phyloP scores from a whole-genome alignment of 495 filamentous ascomycete genomes.

The Xylaria acuta region DNA sequence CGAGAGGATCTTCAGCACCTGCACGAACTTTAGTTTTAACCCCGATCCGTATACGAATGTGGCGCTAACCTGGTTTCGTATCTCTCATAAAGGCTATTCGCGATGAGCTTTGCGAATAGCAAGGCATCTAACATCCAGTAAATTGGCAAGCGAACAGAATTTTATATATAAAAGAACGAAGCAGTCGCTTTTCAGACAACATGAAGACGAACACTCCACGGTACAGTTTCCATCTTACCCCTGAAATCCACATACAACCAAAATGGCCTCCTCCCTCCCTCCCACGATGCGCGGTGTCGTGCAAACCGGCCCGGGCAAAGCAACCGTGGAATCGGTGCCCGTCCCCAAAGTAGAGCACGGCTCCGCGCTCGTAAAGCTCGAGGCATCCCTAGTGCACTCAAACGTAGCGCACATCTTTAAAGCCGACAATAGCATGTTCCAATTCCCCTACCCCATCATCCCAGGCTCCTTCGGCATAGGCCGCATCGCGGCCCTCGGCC shows the following conservation, averaged over 20 bases:
- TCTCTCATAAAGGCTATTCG: not conserved
- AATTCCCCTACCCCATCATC: slow-evolving; percentile 13
- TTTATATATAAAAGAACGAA: slow-evolving; percentile 1
- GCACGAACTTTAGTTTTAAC: not conserved
- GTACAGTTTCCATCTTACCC: not conserved
- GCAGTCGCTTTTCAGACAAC: slow-evolving; percentile 1
- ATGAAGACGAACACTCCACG: not conserved
- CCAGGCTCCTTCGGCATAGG: slow-evolving; percentile 43
- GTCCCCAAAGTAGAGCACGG: slow-evolving; percentile 6
- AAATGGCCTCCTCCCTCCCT: slow-evolving; percentile 23
- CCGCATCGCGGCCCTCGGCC: slow-evolving; percentile 52
- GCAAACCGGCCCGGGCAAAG: slow-evolving; percentile 14
- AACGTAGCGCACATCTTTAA: slow-evolving; percentile 7
- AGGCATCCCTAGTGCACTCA: slow-evolving; percentile 7
- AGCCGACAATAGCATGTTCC: not conserved
- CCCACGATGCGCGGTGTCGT: slow-evolving; percentile 18
- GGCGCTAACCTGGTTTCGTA: slow-evolving; percentile 22
- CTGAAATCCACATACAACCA: not conserved
- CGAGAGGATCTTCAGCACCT: not conserved
- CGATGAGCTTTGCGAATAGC: not conserved
- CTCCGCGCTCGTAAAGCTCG: slow-evolving; percentile 2
- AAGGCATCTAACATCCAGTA: not conserved
- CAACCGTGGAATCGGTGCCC: slow-evolving; percentile 17
- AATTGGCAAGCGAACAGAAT: not conserved
- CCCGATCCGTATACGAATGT: not conserved